Base-by-base conservation (phyloP, 495 filamentous ascomycete genomes). In the Penicillium maclennaniae region DNA sequence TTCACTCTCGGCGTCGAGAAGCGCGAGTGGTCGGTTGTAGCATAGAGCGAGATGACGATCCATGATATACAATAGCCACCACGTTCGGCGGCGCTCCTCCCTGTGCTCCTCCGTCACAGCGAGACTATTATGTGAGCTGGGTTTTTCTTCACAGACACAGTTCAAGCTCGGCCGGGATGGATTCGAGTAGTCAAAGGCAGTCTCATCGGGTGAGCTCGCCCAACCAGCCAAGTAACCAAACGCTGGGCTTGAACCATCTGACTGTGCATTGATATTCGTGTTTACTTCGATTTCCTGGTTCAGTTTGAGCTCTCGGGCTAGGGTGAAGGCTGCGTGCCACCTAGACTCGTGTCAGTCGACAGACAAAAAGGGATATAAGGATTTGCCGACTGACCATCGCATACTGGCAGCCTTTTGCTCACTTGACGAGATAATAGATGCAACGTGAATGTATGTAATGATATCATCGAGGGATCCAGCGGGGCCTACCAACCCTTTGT, bases 361-460 rank as follows among this genome's bases (percentile, higher is more conserved):
- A 27, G 10, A n/a, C 8, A 6, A 26, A 44, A 20, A n/a, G 6
- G 10, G 4, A 44, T 42, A 12, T 7, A 7, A 6, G 9, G 42
- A 10, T 26, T 19, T 23, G 7, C 9, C 7, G 44, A 58, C 65
- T 17, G 51, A 75, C 92, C 92, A 97, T 55, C 92, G 78, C 65
- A 97, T 80, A 58, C 91, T 95, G 26, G 91, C 92, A 8, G 89
- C 89, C 67, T 96, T 96, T 69, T 96, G 92, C 63, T 97, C 92
- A 62, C 89, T 96, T 1, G 92, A 89, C 5, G 91, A 95, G 20
- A 96, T 87, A 23, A 97, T 91, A 8, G 88, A 92, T 8, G 91
- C 61, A 15, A 64, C 58, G 47, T 64, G 61, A 15, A 64, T 64
- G 34, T 66, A 66, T 63, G 79, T 77, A 23, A 85, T 82, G 56